Conservation (phyloP, 2,329 filamentous ascomycete genomes). For the Monilinia polystroma region DNA sequence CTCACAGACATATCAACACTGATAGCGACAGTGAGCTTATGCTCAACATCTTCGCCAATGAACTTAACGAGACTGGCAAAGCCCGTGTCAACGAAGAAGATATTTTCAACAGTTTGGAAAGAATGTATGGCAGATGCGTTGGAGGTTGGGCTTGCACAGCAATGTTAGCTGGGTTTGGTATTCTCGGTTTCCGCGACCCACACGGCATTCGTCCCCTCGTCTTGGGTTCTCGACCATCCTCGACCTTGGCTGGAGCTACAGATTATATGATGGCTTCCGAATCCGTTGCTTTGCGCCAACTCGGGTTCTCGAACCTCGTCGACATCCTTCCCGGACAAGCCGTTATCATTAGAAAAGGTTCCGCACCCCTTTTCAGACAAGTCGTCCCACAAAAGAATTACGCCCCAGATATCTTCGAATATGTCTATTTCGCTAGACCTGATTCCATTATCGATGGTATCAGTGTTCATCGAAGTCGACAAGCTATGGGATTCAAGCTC, state of each 20-base stretch:
- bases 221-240: conserved; percentile 70
- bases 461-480: conserved; percentile 77
- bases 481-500: conserved; percentile 82
- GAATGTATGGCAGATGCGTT: conserved; percentile 71
- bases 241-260: conserved; percentile 58
- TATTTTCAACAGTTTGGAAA: conserved; percentile 68
- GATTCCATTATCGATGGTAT: conserved; percentile 86
- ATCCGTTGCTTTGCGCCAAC: conserved; percentile 77
- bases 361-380: conserved; percentile 71
- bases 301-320: conserved; percentile 72
- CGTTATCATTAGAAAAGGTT: conserved; percentile 79
- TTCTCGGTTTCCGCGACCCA: conserved; percentile 76
- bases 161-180: conserved; percentile 78
- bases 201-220: conserved; percentile 82
- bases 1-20: conserved; percentile 60
- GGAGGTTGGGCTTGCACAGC: conserved; percentile 79
- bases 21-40: conserved; percentile 86
- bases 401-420: conserved; percentile 84
- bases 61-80: conserved; percentile 77
- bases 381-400: conserved; percentile 68
- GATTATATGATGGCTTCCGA: conserved; percentile 94
- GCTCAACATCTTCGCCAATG: conserved; percentile 84
- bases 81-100: conserved; percentile 76
- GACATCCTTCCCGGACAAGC: conserved; percentile 83
- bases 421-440: conserved; percentile 81